Percentiles rank a stretch among this genome's conserved stretches.
These are phyloP conservation scores for Erodium texanum DNA, from an alignment of 441 rosid species.

Conservation along the genomic window DNA sequence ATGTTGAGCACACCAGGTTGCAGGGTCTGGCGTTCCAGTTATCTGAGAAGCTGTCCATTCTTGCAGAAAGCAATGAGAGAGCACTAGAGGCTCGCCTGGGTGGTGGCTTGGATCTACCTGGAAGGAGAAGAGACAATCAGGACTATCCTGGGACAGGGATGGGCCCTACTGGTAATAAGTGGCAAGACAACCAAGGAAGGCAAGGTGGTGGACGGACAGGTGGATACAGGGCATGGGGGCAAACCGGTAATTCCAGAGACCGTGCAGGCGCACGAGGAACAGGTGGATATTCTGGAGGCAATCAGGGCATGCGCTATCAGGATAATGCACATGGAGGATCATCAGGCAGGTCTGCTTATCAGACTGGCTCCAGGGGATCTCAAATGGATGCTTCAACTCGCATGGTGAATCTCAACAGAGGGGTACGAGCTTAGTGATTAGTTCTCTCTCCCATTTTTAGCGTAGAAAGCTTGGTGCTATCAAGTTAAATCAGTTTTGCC, in stretches of 20 bases:
- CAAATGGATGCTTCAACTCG: slow-evolving; percentile 53
- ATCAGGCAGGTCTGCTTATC: slow-evolving; percentile 23
- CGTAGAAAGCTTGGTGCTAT: not conserved
- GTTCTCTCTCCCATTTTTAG: not conserved
- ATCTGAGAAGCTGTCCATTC: slow-evolving; percentile 48
- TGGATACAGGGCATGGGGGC: slow-evolving; percentile 32
- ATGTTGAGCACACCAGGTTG: slow-evolving; percentile 53
- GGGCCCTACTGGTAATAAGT: slow-evolving; percentile 46
- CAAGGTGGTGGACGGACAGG: slow-evolving; percentile 45
- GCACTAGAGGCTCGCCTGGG: slow-evolving; percentile 57
- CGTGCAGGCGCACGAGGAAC: slow-evolving; percentile 23
- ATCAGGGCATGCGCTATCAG: slow-evolving; percentile 7
- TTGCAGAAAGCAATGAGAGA: slow-evolving; percentile 61
- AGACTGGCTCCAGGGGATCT: slow-evolving; percentile 32
- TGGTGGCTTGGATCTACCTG: slow-evolving; percentile 47
- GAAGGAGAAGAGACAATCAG: slow-evolving; percentile 60
- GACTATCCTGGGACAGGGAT: slow-evolving; percentile 32
- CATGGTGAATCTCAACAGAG: slow-evolving; percentile 64
- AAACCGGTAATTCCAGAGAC: slow-evolving; percentile 28
- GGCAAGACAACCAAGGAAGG: slow-evolving; percentile 76
- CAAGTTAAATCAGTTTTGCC: not conserved
- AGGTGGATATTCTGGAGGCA: slow-evolving; percentile 31
- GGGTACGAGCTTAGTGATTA: slow-evolving; percentile 29
- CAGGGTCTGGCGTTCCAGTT: slow-evolving; percentile 73
- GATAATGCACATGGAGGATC: slow-evolving; percentile 29